phyloP scores from a whole-genome alignment of 2,329 filamentous ascomycete species.

The Talaromyces sp. region DNA sequence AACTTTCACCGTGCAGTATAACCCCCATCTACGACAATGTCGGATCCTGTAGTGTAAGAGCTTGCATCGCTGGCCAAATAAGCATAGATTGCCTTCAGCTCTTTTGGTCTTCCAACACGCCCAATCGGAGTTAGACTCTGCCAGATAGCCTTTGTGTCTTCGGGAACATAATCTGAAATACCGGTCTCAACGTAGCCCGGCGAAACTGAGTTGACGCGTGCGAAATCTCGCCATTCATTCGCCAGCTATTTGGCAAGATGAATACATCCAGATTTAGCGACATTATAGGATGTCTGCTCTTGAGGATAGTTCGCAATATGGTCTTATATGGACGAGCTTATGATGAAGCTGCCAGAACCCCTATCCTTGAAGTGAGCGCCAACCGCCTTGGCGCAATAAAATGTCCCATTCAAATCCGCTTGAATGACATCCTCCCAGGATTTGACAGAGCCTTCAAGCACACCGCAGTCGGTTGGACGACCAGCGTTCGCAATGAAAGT shows the following conservation, averaged over 20 bases:
- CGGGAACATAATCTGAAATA: constrained; percentile 65
- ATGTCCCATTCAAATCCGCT: constrained; percentile 83
- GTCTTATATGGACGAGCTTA: constrained; percentile 64
- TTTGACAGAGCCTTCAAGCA: constrained; percentile 69
- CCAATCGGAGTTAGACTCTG: constrained; percentile 63
- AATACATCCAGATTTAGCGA: constrained; percentile 68
- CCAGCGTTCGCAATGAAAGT: constrained; percentile 72
- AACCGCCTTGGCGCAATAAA: constrained; percentile 86
- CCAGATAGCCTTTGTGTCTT: constrained; percentile 61
- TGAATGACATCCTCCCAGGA: constrained; percentile 78
- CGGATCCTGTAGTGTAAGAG: constrained; percentile 53
- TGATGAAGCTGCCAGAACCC: constrained; percentile 65
- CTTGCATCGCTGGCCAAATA: constrained; percentile 53
- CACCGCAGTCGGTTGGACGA: constrained; percentile 67
- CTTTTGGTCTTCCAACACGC: constrained; percentile 65
- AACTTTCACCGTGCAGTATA: constrained; percentile 50
- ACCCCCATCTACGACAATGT: constrained; percentile 54
- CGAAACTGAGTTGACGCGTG: constrained; percentile 68
- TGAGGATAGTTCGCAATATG: constrained; percentile 62
- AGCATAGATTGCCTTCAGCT: constrained; percentile 64
- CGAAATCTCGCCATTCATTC: constrained; percentile 71
- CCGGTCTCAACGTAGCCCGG: constrained; percentile 71
- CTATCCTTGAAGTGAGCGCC: constrained; percentile 74
- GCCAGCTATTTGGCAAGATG: constrained; percentile 66
- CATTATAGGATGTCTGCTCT: constrained; percentile 68